Percentiles rank a stretch among this genome's conserved stretches.
Conservation (phyloP, 306 rosid genomes). For the Fragaria vesca region DNA sequence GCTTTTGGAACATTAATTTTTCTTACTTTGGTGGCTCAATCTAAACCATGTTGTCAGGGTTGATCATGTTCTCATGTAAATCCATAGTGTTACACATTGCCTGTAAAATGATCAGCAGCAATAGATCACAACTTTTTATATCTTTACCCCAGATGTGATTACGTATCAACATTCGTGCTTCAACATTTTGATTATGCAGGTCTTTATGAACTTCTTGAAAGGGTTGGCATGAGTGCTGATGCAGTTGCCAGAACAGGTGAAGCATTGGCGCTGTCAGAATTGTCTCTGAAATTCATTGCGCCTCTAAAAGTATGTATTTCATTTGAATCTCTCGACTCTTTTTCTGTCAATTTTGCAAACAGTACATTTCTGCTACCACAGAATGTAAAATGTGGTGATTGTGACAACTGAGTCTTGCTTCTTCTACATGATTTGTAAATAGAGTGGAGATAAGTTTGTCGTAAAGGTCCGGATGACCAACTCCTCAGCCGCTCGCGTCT, state of each 20-base stretch:
- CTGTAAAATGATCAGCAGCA: neutral
- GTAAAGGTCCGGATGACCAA: slow-evolving; percentile 57
- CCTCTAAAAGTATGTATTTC: slow-evolving; percentile 63
- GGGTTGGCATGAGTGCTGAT: slow-evolving; percentile 59
- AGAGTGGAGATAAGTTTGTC: slow-evolving; percentile 82
- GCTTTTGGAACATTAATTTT: neutral
- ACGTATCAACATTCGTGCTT: slow-evolving; percentile 18
- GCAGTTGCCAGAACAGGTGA: slow-evolving; percentile 64
- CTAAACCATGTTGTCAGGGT: neutral
- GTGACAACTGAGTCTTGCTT: neutral
- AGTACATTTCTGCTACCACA: no score
- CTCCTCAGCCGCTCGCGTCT: slow-evolving; percentile 68
- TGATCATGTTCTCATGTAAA: neutral
- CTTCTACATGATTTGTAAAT: slow-evolving; percentile 29
- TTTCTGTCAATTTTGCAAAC: neutral
- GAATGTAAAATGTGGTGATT: neutral
- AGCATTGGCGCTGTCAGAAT: slow-evolving; percentile 69
- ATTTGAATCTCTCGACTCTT: neutral
- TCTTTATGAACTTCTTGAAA: slow-evolving; percentile 66
- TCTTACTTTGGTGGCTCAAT: neutral
- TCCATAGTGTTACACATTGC: neutral
- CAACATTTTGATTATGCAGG: slow-evolving; percentile 51
- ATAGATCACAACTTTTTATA: neutral
- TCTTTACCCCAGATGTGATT: neutral
- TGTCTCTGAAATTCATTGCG: slow-evolving; percentile 75